Percentiles rank a stretch among this genome's conserved stretches.
These are phyloP conservation scores for Malus hybrid DNA, from an alignment of 331 rosid species.

Conservation along the genomic window DNA sequence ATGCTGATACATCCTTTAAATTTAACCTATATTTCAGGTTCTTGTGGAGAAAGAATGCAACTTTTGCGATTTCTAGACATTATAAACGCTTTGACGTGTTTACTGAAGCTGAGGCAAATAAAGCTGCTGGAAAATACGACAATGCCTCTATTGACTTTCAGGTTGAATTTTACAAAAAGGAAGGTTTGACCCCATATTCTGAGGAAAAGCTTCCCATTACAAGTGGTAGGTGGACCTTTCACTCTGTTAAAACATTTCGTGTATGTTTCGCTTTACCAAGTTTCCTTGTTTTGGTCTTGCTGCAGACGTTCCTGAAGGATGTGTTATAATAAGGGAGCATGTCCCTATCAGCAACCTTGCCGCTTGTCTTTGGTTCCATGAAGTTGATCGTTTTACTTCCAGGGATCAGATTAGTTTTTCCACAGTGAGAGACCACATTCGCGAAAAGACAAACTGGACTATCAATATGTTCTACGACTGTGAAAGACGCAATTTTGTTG, in stretches of 20 bases:
- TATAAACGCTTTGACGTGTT: conserved; percentile 87
- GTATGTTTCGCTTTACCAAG: neutral
- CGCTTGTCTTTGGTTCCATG: conserved; percentile 94
- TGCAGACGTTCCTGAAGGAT: conserved; percentile 98
- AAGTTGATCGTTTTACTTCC: conserved; percentile 95
- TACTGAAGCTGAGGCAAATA: conserved; percentile 91
- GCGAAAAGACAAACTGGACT: conserved; percentile 56
- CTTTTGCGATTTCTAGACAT: conserved; percentile 90
- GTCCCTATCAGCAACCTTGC: conserved; percentile 86
- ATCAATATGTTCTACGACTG: conserved; percentile 81
- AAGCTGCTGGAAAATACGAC: conserved; percentile 78
- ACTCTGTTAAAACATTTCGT: neutral
- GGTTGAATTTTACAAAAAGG: conserved; percentile 65
- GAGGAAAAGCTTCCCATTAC: conserved; percentile 87
- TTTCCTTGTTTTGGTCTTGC: conserved; percentile 18
- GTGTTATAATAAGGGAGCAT: conserved; percentile 82
- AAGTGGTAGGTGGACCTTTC: conserved; percentile 59
- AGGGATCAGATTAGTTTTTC: conserved; percentile 91
- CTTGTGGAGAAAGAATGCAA: conserved; percentile 93
- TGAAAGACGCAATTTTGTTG: conserved; percentile 85
- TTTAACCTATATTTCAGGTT: conserved; percentile 33
- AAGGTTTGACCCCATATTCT: conserved; percentile 80
- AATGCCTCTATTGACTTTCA: conserved; percentile 85
- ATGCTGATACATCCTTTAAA: neutral
- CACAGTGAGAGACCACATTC: conserved; percentile 63